Conservation (phyloP, 2,329 filamentous ascomycete genomes). For the Pezicula carpinea region DNA sequence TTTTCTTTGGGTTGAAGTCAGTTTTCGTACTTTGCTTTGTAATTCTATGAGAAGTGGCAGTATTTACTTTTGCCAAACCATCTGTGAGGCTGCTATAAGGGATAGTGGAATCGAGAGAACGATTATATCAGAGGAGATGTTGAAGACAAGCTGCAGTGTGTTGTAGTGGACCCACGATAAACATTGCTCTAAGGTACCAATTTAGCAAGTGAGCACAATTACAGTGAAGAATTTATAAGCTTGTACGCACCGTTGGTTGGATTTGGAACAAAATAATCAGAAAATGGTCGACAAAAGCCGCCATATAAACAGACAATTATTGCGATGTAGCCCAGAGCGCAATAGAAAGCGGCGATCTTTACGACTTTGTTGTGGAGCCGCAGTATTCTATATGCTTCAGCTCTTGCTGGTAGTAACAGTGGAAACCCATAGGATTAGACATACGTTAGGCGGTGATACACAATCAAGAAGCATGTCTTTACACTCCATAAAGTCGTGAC, state of each 20-base stretch:
- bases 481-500: not conserved
- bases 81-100: not conserved
- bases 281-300: slow-evolving; percentile 1
- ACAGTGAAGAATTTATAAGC: not conserved
- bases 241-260: not conserved
- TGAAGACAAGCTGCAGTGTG: not conserved
- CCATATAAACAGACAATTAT: not conserved
- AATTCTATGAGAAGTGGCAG: not conserved
- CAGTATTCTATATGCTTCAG: not conserved
- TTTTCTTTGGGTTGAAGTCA: too few relatives aligned
- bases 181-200: not conserved
- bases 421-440: not conserved
- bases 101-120: not conserved
- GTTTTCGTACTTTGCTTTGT: too few relatives aligned
- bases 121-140: not conserved
- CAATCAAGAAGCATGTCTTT: not conserved
- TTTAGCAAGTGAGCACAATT: too few relatives aligned
- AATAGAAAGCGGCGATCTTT: not conserved
- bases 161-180: not conserved
- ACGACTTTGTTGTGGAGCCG: not conserved
- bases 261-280: not conserved
- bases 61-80: not conserved
- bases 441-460: not conserved
- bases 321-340: not conserved
- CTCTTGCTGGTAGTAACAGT: not conserved